Conservation (phyloP, 306 rosid genomes). For the Rubus parviflorus region DNA sequence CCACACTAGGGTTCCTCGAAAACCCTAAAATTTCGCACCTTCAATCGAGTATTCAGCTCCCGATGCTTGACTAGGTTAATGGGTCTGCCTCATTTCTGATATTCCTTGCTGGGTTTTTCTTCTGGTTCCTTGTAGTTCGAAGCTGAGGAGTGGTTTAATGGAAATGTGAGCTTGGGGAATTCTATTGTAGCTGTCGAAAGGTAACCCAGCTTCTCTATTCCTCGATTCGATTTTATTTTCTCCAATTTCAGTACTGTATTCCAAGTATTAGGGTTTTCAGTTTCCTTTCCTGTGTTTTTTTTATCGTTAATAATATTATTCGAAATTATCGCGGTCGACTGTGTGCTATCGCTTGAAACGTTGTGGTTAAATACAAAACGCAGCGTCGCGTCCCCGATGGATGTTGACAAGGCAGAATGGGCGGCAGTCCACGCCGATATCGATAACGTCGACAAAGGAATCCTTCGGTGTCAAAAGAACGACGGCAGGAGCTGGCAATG, state of each 20-base stretch:
- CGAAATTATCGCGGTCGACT: not conserved
- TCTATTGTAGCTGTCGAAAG: conserved; percentile 8
- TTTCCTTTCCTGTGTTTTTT: not conserved
- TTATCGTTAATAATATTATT: not conserved
- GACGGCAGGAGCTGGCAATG: conserved; percentile 15
- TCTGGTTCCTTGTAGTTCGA: not conserved
- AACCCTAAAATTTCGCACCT: conserved; percentile 1
- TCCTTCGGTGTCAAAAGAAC: not conserved
- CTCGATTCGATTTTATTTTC: not conserved
- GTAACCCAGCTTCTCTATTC: conserved; percentile 5
- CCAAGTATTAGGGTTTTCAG: not conserved
- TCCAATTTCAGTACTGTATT: not conserved
- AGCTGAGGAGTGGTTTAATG: conserved; percentile 1
- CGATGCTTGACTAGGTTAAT: not conserved
- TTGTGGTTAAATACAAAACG: conserved; percentile 4
- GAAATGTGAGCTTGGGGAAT: conserved; percentile 1
- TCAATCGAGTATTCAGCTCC: not conserved
- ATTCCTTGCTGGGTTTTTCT: not conserved
- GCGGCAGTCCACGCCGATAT: not conserved
- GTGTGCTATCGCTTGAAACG: not conserved
- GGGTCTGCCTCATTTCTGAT: conserved; percentile 6
- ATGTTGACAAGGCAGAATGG: not conserved
- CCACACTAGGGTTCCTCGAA: conserved; percentile 5
- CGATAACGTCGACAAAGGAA: not conserved
- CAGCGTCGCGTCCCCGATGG: conserved; percentile 9